These are phyloP conservation scores for Xylaria digitata DNA, from an alignment of 2,329 filamentous ascomycete genomes.

Conservation along the genomic window DNA sequence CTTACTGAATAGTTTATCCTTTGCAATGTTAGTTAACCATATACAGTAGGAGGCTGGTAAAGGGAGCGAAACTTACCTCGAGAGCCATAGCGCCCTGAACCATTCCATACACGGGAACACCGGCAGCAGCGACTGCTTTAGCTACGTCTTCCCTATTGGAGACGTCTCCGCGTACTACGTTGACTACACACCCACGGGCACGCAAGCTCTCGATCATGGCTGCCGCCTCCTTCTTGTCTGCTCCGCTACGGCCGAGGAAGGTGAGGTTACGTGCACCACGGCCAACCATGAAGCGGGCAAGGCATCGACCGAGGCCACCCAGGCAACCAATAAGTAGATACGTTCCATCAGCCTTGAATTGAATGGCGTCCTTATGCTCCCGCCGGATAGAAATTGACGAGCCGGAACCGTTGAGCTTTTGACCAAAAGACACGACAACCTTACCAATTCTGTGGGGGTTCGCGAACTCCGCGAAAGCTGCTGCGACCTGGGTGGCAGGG, in stretches of 20 bases:
- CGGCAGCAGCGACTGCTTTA: slow-evolving; percentile 31
- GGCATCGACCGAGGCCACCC: slow-evolving; percentile 50
- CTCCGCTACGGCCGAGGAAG: slow-evolving; percentile 48
- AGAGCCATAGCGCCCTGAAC: slow-evolving; percentile 49
- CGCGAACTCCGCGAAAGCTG: slow-evolving; percentile 35
- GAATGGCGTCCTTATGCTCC: slow-evolving; percentile 26
- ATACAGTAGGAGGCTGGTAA: not conserved
- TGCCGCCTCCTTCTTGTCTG: slow-evolving; percentile 44
- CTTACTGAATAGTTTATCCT: slow-evolving; percentile 26
- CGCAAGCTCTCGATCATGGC: slow-evolving; percentile 42
- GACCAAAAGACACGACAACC: slow-evolving; percentile 30
- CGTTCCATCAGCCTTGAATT: slow-evolving; percentile 37
- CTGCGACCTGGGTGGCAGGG: slow-evolving; percentile 24
- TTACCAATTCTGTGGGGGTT: slow-evolving; percentile 38
- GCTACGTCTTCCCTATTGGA: slow-evolving; percentile 42
- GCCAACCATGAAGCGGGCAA: slow-evolving; percentile 50
- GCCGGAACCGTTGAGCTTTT: not conserved
- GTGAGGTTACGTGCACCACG: slow-evolving; percentile 48
- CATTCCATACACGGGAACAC: slow-evolving; percentile 41
- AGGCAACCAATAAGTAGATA: slow-evolving; percentile 43
- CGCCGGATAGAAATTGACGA: slow-evolving; percentile 21
- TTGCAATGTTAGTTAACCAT: slow-evolving; percentile 6
- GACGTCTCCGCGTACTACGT: slow-evolving; percentile 46
- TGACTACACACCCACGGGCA: slow-evolving; percentile 41
- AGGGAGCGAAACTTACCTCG: slow-evolving; percentile 44